Percentiles rank a stretch among this genome's conserved stretches.
Conservation (phyloP, 768 basidiomycete genomes). For the Psilocybe sp. region DNA sequence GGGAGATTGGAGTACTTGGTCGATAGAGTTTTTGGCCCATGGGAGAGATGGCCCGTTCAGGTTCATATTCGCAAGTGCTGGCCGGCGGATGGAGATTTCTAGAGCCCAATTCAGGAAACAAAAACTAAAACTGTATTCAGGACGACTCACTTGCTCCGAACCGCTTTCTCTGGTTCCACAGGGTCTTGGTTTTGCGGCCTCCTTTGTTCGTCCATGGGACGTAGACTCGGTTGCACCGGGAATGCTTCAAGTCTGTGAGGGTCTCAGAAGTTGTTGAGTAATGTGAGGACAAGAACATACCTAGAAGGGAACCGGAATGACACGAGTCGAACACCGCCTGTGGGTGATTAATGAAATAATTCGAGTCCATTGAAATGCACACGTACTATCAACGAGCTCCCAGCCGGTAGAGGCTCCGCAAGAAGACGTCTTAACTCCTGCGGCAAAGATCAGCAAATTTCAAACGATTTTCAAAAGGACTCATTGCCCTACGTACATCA, state of each 20-base stretch:
- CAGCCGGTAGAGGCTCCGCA: conserved; percentile 34
- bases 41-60: neutral
- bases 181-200: conserved; percentile 28
- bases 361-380: neutral
- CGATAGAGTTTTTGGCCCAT: conserved; percentile 14
- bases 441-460: neutral
- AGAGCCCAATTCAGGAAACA: neutral
- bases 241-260: conserved; percentile 36
- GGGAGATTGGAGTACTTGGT: conserved; percentile 9
- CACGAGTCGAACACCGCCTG: conserved; percentile 37
- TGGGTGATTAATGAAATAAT: conserved; percentile 1
- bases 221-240: conserved; percentile 41
- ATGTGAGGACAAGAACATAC: conserved; percentile 15
- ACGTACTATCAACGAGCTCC: conserved; percentile 34
- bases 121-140: neutral
- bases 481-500: conserved; percentile 24
- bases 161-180: conserved; percentile 26
- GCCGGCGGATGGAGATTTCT: conserved; percentile 10
- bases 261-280: neutral
- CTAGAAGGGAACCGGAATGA: conserved; percentile 39
- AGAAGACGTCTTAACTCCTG: conserved; percentile 33
- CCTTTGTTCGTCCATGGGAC: conserved; percentile 47
- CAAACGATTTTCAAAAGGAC: neutral
- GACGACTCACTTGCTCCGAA: conserved; percentile 10
- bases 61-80: neutral